Percentiles rank a stretch among this genome's conserved stretches.
These are phyloP conservation scores for Ajuga reptans DNA, from an alignment of 305 asterid species.

Conservation along the genomic window DNA sequence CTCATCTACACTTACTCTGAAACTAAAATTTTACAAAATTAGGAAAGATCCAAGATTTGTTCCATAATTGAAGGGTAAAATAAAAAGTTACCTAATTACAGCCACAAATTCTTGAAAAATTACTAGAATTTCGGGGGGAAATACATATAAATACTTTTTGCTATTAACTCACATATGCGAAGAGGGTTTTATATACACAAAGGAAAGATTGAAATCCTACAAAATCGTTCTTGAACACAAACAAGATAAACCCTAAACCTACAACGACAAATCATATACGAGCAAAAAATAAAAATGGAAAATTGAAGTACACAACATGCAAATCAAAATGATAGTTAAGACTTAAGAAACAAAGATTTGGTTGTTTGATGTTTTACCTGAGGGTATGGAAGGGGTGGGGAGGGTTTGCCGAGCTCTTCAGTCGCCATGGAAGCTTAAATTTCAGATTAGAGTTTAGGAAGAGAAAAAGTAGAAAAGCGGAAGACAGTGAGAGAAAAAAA, in stretches of 20 bases:
- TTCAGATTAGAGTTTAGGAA: constrained; percentile 4
- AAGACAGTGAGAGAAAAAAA: background rate
- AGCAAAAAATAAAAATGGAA: background rate
- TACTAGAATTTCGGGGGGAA: background rate
- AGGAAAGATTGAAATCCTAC: background rate
- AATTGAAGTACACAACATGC: background rate
- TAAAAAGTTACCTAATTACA: background rate
- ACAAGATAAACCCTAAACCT: background rate
- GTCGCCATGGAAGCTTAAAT: constrained; percentile 43
- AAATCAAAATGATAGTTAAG: background rate
- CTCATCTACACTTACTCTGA: background rate
- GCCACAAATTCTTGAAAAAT: background rate
- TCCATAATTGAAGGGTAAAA: background rate
- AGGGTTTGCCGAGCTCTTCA: constrained; percentile 39
- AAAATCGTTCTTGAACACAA: background rate
- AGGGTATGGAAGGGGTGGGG: constrained; percentile 52
- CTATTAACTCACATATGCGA: background rate
- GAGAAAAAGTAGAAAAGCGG: background rate
- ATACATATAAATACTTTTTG: background rate
- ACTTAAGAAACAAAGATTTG: background rate
- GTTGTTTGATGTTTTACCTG: constrained; percentile 28
- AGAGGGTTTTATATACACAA: background rate
- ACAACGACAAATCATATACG: background rate
- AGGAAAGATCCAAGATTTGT: background rate
- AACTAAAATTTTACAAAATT: background rate